Evolutionary conservation across 1,284 basidiomycete genomes (phyloP), one percentile per base, ranked within the genome.

Genomic region (Cutaneotrichosporon cutaneum): DNA sequence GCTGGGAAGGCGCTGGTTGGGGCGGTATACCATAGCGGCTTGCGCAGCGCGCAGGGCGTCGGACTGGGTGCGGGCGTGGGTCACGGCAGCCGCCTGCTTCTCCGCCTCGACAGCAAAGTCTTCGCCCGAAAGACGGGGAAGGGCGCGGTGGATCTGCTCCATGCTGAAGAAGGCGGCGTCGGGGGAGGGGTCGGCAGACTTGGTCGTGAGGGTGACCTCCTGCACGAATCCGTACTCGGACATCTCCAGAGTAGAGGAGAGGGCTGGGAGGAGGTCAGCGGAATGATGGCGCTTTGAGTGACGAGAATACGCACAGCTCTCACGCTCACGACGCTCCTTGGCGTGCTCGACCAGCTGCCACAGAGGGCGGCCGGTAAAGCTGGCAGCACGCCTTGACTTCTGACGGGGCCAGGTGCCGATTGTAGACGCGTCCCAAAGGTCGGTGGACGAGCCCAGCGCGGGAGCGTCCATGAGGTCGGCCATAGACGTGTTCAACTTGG

Each of bases 331-430:
- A 48, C 74, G 64, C 56, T 73, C 71, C 56, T 70, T 72, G 33
- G 74, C 75, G 18, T 67, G 67, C 54, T 75, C 72, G 22, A 73
- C 70, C 18, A 76, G 70, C 35, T 74, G 68, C 75, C 75, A 77
- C 5, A 77, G 64, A 18, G 70, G 67, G 21, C 52, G 52, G 44
- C 60, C 70, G 22, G 63, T 58, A 33, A 66, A 61, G 61, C 64
- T 66, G 18, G 27, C 22, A 8, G 58, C 56, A n/a, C 61, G 62
- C 39, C 54, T 50, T 26, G 44, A 22, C 58, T 56, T 59, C 11
- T 36, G 24, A 5, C 47, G 44, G 6, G 64, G 60, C 58, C 61
- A 62, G 4, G 61, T 50, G 8, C 42, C 52, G 6, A 24, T 39
- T 4, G 22, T 22, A n/a, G n/a, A 42, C 24, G 27, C 35, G 36